These are phyloP conservation scores for Corinectria fuckeliana DNA, from an alignment of 2,329 filamentous ascomycete genomes.

Conservation along the genomic window DNA sequence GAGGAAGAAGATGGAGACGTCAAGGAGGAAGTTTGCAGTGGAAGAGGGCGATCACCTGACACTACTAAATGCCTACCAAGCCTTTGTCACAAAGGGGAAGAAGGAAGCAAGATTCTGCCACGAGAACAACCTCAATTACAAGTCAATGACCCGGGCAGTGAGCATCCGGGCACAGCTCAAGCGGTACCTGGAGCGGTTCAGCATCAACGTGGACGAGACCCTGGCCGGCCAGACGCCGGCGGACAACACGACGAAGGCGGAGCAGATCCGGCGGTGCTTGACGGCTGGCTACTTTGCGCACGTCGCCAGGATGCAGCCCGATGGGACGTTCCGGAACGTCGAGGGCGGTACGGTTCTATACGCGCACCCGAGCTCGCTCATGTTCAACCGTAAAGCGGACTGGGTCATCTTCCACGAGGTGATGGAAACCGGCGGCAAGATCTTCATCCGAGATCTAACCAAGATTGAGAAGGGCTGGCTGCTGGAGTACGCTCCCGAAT, in stretches of 20 bases:
- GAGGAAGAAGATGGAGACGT: constrained; percentile 75
- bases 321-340: constrained; percentile 89
- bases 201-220: constrained; percentile 71
- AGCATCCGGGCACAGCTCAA: constrained; percentile 87
- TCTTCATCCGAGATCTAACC: constrained; percentile 88
- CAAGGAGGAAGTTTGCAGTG: constrained; percentile 82
- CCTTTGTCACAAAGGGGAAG: constrained; percentile 82
- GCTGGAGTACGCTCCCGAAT: constrained; percentile 84
- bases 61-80: constrained; percentile 89
- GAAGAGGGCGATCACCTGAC: constrained; percentile 95
- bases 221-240: constrained; percentile 48
- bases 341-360: constrained; percentile 78
- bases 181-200: constrained; percentile 86
- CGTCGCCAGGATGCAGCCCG: constrained; percentile 90
- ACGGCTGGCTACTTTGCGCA: constrained; percentile 93
- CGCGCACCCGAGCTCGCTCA: constrained; percentile 88
- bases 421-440: constrained; percentile 87
- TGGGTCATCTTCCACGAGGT: constrained; percentile 97
- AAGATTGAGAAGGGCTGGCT: constrained; percentile 95
- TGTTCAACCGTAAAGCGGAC: constrained; percentile 96
- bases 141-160: constrained; percentile 79
- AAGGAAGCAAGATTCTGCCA: constrained; percentile 88
- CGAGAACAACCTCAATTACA: constrained; percentile 86
- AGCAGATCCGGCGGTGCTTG: constrained; percentile 83
- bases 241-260: constrained; percentile 54